A percentile compares a stretch with the other conserved stretches of the same genome.
phyloP scores from a whole-genome alignment of 345 rosid genomes.

The Capsella bursapastoris region DNA sequence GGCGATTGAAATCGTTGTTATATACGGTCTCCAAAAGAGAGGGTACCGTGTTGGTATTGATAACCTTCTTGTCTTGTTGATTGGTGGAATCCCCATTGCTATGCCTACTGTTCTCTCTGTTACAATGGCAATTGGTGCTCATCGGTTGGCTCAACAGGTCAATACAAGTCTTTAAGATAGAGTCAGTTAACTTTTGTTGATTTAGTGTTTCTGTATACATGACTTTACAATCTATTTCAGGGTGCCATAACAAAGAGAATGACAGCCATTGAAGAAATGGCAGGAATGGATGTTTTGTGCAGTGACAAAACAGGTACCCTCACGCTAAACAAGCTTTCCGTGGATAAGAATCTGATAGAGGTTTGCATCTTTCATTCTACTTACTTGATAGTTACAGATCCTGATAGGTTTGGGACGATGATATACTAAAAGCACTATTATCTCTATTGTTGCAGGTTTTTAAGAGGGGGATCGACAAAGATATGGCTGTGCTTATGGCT shows the following conservation, averaged over 20 bases:
- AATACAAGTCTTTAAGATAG: background rate
- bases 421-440: background rate
- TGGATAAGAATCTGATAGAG: conserved; percentile 83
- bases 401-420: background rate
- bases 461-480: conserved; percentile 61
- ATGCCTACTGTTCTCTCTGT: conserved; percentile 81
- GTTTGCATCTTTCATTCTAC: conserved; percentile 40
- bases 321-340: conserved; percentile 90
- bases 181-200: background rate
- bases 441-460: conserved; percentile 57
- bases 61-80: conserved; percentile 59
- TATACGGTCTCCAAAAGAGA: conserved; percentile 60
- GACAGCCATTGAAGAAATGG: conserved; percentile 99
- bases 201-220: background rate
- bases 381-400: background rate
- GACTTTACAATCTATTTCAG: conserved; percentile 38
- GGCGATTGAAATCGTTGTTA: conserved; percentile 66
- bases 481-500: conserved; percentile 81
- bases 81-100: conserved; percentile 78
- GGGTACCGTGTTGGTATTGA: conserved; percentile 62
- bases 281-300: conserved; percentile 96
- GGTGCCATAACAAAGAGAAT: conserved; percentile 95
- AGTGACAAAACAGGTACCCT: conserved; percentile 86
- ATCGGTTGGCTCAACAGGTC: conserved; percentile 83
- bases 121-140: conserved; percentile 94